These are phyloP conservation scores for Fusarium tanahbumbuense DNA, from an alignment of 2,329 filamentous ascomycete genomes.

Conservation along the genomic window DNA sequence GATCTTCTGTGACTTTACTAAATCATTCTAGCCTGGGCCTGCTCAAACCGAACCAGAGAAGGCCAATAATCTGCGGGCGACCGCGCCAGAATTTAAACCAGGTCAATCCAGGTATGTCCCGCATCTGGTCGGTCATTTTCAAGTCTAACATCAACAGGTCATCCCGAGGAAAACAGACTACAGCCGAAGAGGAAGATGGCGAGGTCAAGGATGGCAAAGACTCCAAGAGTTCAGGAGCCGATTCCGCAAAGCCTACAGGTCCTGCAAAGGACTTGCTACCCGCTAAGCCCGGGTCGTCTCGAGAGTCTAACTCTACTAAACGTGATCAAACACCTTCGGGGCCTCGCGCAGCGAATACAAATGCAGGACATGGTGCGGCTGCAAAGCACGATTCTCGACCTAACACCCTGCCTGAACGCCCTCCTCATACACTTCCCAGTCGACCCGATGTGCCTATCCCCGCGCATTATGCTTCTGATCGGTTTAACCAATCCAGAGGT, in stretches of 20 bases:
- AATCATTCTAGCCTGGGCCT: slow-evolving; percentile 45
- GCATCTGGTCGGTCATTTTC: not conserved
- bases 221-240: slow-evolving; percentile 31
- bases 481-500: slow-evolving; percentile 56
- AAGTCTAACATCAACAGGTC: slow-evolving; percentile 29
- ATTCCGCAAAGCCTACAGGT: slow-evolving; percentile 23
- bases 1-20: slow-evolving; percentile 22
- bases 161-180: slow-evolving; percentile 34
- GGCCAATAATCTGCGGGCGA: slow-evolving; percentile 63
- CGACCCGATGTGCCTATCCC: slow-evolving; percentile 69
- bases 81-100: slow-evolving; percentile 74
- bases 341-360: slow-evolving; percentile 46
- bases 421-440: slow-evolving; percentile 61
- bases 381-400: slow-evolving; percentile 47
- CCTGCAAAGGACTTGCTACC: slow-evolving; percentile 51
- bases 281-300: slow-evolving; percentile 46
- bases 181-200: slow-evolving; percentile 74
- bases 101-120: slow-evolving; percentile 53
- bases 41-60: slow-evolving; percentile 49
- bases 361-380: slow-evolving; percentile 25
- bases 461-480: slow-evolving; percentile 59
- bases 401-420: slow-evolving; percentile 54
- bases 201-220: slow-evolving; percentile 73
- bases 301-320: slow-evolving; percentile 46
- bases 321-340: slow-evolving; percentile 41